Evolutionary conservation across 108 stramenopile species (phyloP).

Genomic region (Stephanodiscus triporus): DNA sequence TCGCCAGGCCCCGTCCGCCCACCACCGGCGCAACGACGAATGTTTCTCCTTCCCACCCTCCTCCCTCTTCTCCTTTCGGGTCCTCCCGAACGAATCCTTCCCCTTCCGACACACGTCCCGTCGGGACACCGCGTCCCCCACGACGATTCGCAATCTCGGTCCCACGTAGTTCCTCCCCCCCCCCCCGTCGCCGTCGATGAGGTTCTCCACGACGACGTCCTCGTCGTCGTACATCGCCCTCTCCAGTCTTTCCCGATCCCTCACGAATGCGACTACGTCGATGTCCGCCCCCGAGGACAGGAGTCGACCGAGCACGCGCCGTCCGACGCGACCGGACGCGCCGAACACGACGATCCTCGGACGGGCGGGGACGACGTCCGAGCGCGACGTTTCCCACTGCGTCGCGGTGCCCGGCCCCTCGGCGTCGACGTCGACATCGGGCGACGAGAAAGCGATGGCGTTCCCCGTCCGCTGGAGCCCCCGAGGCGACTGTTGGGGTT

Average conservation of each 20-base stretch:
- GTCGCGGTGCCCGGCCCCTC: conserved; percentile 1
- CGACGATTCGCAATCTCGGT: conserved; percentile 61
- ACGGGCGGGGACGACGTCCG: conserved; percentile 3
- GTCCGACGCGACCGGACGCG: conserved; percentile 64
- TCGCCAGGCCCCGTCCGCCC: not conserved
- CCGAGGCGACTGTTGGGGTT: not conserved
- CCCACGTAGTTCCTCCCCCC: conserved; percentile 27
- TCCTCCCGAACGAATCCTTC: too few species aligned
- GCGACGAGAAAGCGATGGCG: not conserved
- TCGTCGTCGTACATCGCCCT: conserved; percentile 60
- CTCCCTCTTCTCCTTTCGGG: not conserved
- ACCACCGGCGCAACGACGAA: not conserved
- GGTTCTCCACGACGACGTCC: conserved; percentile 23
- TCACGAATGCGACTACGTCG: conserved; percentile 70
- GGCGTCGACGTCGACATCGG: not conserved
- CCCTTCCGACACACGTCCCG: conserved; percentile 14
- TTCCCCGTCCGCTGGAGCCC: not conserved
- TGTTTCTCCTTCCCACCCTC: not conserved
- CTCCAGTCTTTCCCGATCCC: conserved; percentile 59
- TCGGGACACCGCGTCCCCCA: conserved; percentile 63
- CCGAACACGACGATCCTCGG: conserved; percentile 66
- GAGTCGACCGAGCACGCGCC: conserved; percentile 59
- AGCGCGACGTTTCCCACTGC: not conserved
- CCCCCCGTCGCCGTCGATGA: not conserved
- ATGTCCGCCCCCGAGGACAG: conserved; percentile 53